Conservation (phyloP, 2,329 filamentous ascomycete species). For the Capronia americana region DNA sequence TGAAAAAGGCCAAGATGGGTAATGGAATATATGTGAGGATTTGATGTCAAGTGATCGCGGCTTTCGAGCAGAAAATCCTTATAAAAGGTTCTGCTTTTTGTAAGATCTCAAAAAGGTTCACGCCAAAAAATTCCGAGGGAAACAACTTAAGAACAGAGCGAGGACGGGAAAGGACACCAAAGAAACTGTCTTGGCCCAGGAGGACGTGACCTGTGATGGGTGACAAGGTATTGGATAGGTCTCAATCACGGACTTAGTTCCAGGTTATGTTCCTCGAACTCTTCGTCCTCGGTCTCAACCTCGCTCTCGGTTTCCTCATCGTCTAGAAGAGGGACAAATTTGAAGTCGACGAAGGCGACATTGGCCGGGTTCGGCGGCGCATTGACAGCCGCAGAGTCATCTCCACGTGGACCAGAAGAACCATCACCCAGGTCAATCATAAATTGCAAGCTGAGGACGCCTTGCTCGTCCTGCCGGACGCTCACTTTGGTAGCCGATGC, state of each 20-base stretch:
- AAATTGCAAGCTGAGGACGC: constrained; percentile 92
- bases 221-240: neutral
- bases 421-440: constrained; percentile 83
- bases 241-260: constrained; percentile 6
- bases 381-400: constrained; percentile 18
- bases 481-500: constrained; percentile 89
- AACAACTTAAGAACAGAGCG: neutral
- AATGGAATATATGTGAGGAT: neutral
- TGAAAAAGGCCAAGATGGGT: neutral
- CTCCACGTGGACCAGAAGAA: constrained; percentile 32
- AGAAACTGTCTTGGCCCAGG: neutral
- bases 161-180: neutral
- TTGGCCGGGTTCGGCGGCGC: constrained; percentile 32
- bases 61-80: neutral
- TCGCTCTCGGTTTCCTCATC: constrained; percentile 49
- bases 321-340: constrained; percentile 54
- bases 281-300: constrained; percentile 30
- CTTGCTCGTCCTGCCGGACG: constrained; percentile 83
- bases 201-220: neutral
- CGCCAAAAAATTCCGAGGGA: neutral
- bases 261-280: constrained; percentile 13
- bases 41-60: neutral
- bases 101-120: neutral
- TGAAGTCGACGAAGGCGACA: constrained; percentile 53
- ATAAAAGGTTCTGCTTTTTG: neutral